phyloP scores from a whole-genome alignment of 2,329 filamentous ascomycete genomes.

The Purpureocillium lavendulum region DNA sequence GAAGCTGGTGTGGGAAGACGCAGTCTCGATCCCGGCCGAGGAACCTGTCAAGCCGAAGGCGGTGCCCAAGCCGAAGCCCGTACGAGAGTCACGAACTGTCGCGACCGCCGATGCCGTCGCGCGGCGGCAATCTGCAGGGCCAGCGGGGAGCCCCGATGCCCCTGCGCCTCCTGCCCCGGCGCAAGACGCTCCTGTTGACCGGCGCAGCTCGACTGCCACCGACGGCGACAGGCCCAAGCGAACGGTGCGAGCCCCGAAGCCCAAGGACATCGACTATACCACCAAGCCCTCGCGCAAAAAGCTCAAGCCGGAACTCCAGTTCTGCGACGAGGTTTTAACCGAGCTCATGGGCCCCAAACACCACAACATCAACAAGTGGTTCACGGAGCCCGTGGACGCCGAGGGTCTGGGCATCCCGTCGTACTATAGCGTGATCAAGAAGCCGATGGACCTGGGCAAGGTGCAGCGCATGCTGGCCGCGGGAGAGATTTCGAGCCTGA shows the following conservation, averaged over 20 bases:
- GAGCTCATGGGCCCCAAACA: slow-evolving; percentile 74
- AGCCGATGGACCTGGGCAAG: slow-evolving; percentile 91
- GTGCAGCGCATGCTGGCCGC: slow-evolving; percentile 67
- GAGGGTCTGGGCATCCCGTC: slow-evolving; percentile 89
- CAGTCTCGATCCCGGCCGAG: slow-evolving; percentile 33
- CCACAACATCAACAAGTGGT: slow-evolving; percentile 58
- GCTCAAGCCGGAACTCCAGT: slow-evolving; percentile 80
- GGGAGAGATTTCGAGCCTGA: slow-evolving; percentile 72
- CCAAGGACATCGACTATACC: slow-evolving; percentile 84
- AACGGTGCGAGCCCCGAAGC: slow-evolving; percentile 84
- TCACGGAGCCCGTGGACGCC: slow-evolving; percentile 80
- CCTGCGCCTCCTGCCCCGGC: slow-evolving; percentile 11
- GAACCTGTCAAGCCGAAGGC: slow-evolving; percentile 53
- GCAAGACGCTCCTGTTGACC: slow-evolving; percentile 13
- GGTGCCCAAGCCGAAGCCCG: slow-evolving; percentile 28
- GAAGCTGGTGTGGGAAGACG: slow-evolving; percentile 40
- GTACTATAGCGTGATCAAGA: slow-evolving; percentile 91
- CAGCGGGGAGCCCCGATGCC: slow-evolving; percentile 17
- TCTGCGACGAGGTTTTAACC: slow-evolving; percentile 73
- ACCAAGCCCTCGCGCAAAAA: slow-evolving; percentile 73
- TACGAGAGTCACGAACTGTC: slow-evolving; percentile 23
- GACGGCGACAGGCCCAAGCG: slow-evolving; percentile 81
- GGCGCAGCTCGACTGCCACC: slow-evolving; percentile 66
- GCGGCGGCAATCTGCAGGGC: slow-evolving; percentile 20
- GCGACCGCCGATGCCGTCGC: slow-evolving; percentile 14